These are phyloP conservation scores for Amylostereum areolatum DNA, from an alignment of 1,284 basidiomycete genomes.

Conservation along the genomic window DNA sequence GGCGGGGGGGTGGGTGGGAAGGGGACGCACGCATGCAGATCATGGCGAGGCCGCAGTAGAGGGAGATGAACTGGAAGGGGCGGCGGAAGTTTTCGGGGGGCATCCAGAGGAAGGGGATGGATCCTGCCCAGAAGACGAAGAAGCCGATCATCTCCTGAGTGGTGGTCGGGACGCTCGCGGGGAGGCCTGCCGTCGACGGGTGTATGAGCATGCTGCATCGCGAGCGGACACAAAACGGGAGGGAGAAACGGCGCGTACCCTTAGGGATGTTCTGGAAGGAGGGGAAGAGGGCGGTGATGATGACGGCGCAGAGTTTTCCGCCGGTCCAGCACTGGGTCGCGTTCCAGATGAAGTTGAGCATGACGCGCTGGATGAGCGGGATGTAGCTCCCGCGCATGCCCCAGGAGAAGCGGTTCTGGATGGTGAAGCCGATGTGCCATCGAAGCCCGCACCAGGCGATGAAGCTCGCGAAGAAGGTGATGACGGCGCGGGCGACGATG, in stretches of 20 bases:
- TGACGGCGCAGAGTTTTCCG: slow-evolving; percentile 10
- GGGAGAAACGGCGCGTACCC: background rate
- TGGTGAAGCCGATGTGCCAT: slow-evolving; percentile 15
- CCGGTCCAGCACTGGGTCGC: slow-evolving; percentile 13
- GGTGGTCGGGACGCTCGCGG: slow-evolving; percentile 9
- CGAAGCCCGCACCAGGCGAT: slow-evolving; percentile 13
- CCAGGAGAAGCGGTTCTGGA: slow-evolving; percentile 14
- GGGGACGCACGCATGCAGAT: slow-evolving; percentile 11
- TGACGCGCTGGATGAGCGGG: slow-evolving; percentile 13
- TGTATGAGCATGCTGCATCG: too few relatives aligned
- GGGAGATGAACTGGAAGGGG: slow-evolving; percentile 11
- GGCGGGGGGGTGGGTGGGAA: background rate
- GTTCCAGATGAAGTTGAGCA: slow-evolving; percentile 15
- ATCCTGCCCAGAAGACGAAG: slow-evolving; percentile 13
- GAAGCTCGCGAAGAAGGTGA: slow-evolving; percentile 9
- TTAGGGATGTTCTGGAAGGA: slow-evolving; percentile 10
- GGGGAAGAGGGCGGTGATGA: slow-evolving; percentile 10
- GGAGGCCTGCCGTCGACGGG: slow-evolving; percentile 3
- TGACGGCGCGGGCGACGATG: slow-evolving; percentile 9
- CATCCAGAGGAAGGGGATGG: slow-evolving; percentile 13
- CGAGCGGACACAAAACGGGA: background rate
- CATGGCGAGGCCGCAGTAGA: slow-evolving; percentile 12
- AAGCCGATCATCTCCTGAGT: slow-evolving; percentile 14
- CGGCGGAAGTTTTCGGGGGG: slow-evolving; percentile 14
- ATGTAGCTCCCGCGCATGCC: slow-evolving; percentile 14